Evolutionary conservation across 2,329 filamentous ascomycete species (phyloP), one percentile per base, ranked within the genome.

Genomic region (Fusarium sulawesiense): DNA sequence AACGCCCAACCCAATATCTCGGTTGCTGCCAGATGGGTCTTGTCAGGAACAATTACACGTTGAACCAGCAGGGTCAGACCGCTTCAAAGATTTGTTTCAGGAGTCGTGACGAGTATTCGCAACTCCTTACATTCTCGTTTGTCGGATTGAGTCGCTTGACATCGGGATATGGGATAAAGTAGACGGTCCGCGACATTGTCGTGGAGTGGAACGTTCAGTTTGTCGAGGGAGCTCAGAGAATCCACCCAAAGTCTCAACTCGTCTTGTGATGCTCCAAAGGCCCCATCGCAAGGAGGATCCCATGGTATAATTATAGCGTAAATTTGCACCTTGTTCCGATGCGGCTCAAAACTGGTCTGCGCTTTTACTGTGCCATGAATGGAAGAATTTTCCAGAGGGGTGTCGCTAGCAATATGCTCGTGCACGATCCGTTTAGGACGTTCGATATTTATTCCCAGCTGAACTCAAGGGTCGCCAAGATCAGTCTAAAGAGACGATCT

Each of bases 221-320:
- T 44, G 45, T 50, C 48, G 47, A 70, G 58, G 53, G 53, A 68
- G 40, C 50, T 60, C 29, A 47, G 9, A 40, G 34, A 68, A 68
- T 56, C 68, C 68, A 71, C 68, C 45, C 51, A 63, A 65, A 73
- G 51, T 67, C 64, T 73, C 65, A 64, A 50, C 41, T 59, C 60
- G 49, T 67, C 67, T 71, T 71, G 62, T 73, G 72, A 72, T 74
- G 68, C 60, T 68, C 60, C n/a, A 53, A 67, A 68, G 37, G 55
- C 54, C 57, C 72, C 60, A 64, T 42, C 27, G 30, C 63, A 63
- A 60, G 66, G 71, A 66, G 71, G 71, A 73, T 72, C 59, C 71
- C 32, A 66, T 74, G 63, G 59, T 70, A 74, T 74, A 75, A 75
- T 75, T 71, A 74, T 74, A 73, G 71, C 71, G 72, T 75, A 73